Conservation (phyloP, 1,284 basidiomycete species). For the Pterulicium gracile region DNA sequence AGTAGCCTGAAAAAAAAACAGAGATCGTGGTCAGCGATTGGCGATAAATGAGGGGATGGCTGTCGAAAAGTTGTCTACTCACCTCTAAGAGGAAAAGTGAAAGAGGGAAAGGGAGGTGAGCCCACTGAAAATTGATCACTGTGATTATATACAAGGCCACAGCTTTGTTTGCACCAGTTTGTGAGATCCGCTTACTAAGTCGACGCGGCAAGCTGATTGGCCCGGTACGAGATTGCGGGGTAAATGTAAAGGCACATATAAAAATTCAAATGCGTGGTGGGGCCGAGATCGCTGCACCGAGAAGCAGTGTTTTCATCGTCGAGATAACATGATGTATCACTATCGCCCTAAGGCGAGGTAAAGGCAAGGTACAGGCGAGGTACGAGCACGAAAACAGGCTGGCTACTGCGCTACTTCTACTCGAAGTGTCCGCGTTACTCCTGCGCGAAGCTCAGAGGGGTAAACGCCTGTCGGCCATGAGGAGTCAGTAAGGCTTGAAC, state of each 20-base stretch:
- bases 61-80: constrained; percentile 7
- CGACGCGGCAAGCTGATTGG: too few species aligned
- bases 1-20: not conserved
- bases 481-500: constrained; percentile 20
- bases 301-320: too few species aligned
- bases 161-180: constrained; percentile 15
- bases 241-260: too few species aligned
- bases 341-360: too few species aligned
- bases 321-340: too few species aligned
- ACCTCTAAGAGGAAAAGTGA: constrained; percentile 39
- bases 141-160: too few species aligned
- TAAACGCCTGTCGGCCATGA: constrained; percentile 60
- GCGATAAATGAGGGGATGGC: not conserved
- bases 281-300: too few species aligned
- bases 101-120: constrained; percentile 11
- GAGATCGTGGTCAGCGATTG: not conserved
- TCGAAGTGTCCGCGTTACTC: not conserved
- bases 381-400: too few species aligned
- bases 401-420: constrained; percentile 29
- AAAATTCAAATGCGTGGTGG: too few species aligned
- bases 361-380: too few species aligned
- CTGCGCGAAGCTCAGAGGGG: constrained; percentile 52
- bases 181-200: constrained; percentile 10
- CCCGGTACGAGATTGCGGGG: too few species aligned
- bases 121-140: constrained; percentile 7